A percentile compares a stretch with the other conserved stretches of the same genome.
Evolutionary conservation across 164 flowering plant species (phyloP).

Genomic region (Platanus orientalis): DNA sequence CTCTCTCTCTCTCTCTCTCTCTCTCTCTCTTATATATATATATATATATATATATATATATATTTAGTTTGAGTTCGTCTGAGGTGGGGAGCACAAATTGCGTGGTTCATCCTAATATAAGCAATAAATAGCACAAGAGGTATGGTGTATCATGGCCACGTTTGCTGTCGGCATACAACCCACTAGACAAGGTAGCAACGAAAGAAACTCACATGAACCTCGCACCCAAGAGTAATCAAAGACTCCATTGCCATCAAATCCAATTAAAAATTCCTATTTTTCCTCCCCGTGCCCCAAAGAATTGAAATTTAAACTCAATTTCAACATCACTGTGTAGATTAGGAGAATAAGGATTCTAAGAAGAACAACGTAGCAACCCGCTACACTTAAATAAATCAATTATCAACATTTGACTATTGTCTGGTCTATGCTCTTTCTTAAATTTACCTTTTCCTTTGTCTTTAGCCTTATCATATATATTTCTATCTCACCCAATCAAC

Average conservation of each 20-base stretch:
- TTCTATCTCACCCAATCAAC: too few relatives aligned
- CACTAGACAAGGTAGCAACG: conserved; percentile 12
- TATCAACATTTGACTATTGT: neutral
- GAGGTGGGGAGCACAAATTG: neutral
- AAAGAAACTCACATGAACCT: conserved; percentile 10
- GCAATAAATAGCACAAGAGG: neutral
- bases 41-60: too few relatives aligned
- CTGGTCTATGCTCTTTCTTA: too few relatives aligned
- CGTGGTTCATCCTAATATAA: too few relatives aligned
- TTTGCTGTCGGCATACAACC: conserved; percentile 19
- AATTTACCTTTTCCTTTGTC: too few relatives aligned
- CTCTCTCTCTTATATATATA: too few relatives aligned
- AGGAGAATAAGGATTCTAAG: neutral
- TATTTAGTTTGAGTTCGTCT: neutral
- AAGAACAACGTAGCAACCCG: neutral
- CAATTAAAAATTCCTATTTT: neutral
- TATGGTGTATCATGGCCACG: conserved; percentile 17
- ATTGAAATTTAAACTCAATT: too few relatives aligned
- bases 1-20: too few relatives aligned
- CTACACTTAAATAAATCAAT: neutral
- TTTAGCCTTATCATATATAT: too few relatives aligned
- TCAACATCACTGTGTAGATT: neutral
- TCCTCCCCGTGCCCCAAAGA: too few relatives aligned
- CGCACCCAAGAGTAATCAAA: neutral
- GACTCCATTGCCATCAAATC: neutral